phyloP scores from a whole-genome alignment of 2,329 filamentous ascomycete genomes.

The Aureobasidium sp. region DNA sequence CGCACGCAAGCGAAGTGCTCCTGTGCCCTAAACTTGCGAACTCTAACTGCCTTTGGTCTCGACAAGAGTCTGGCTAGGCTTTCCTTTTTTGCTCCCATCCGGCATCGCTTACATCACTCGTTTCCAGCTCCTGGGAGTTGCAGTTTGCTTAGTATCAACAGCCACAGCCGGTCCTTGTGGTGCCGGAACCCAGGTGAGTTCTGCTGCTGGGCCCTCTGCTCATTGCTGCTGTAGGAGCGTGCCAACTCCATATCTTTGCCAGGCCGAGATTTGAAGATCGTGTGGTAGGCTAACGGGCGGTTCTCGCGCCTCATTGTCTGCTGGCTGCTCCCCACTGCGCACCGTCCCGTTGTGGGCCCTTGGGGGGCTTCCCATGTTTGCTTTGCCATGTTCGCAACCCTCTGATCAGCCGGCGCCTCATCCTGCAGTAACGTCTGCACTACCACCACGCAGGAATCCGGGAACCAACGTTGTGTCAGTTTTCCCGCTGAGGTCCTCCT shows the following conservation, averaged over 20 bases:
- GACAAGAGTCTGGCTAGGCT: conserved; percentile 7
- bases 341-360: conserved; percentile 9
- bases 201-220: background rate
- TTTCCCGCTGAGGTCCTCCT: background rate
- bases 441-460: conserved; percentile 10
- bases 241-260: background rate
- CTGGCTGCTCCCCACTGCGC: conserved; percentile 4
- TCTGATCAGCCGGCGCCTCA: conserved; percentile 4
- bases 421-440: conserved; percentile 6
- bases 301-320: conserved; percentile 5
- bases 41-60: background rate
- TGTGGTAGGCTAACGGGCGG: conserved; percentile 8
- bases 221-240: background rate
- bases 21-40: conserved; percentile 2
- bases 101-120: background rate
- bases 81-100: background rate
- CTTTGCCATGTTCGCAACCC: conserved; percentile 6
- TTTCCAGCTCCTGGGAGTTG: background rate
- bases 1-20: conserved; percentile 1
- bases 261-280: background rate
- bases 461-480: conserved; percentile 5
- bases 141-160: background rate
- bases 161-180: background rate
- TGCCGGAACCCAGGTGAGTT: background rate
- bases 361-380: conserved; percentile 5